A percentile compares a stretch with the other conserved stretches of the same genome.
Evolutionary conservation across 441 rosid genomes (phyloP).

Genomic region (Pelargonium myrrhifolium): DNA sequence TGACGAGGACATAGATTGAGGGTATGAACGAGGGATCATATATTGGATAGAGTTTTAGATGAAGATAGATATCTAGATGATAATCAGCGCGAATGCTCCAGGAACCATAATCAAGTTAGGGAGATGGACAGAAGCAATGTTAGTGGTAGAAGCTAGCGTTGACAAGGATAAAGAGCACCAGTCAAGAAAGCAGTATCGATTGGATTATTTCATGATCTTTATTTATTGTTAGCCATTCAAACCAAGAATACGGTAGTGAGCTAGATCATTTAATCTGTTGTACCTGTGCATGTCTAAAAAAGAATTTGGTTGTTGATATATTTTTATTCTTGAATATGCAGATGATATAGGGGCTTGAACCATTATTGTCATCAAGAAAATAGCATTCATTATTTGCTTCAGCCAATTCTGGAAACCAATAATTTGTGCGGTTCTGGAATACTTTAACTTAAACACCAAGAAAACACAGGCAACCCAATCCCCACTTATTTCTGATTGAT

Average conservation of each 20-base stretch:
- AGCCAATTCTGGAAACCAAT: not conserved
- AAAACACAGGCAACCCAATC: not conserved
- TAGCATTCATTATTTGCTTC: not conserved
- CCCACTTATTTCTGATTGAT: not conserved
- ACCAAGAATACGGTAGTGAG: not conserved
- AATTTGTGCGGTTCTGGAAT: not conserved
- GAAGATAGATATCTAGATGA: constrained; percentile 30
- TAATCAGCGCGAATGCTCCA: constrained; percentile 30
- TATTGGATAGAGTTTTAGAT: constrained; percentile 37
- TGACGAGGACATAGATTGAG: constrained; percentile 38
- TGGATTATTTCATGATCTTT: constrained; percentile 9
- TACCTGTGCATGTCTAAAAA: too few relatives aligned
- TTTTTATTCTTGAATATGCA: not conserved
- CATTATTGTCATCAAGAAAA: not conserved
- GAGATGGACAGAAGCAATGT: constrained; percentile 29
- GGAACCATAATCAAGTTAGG: constrained; percentile 27
- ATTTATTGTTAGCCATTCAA: not conserved
- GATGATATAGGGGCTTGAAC: not conserved
- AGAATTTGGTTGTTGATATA: too few relatives aligned
- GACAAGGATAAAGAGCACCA: constrained; percentile 34
- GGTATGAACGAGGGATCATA: constrained; percentile 36
- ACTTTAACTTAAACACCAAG: not conserved
- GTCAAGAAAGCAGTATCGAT: constrained; percentile 45
- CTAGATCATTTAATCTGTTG: not conserved
- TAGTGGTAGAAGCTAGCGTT: constrained; percentile 16